Base-by-base conservation (phyloP, 2,329 filamentous ascomycete genomes). In the Teratosphaeria epicoccoides region DNA sequence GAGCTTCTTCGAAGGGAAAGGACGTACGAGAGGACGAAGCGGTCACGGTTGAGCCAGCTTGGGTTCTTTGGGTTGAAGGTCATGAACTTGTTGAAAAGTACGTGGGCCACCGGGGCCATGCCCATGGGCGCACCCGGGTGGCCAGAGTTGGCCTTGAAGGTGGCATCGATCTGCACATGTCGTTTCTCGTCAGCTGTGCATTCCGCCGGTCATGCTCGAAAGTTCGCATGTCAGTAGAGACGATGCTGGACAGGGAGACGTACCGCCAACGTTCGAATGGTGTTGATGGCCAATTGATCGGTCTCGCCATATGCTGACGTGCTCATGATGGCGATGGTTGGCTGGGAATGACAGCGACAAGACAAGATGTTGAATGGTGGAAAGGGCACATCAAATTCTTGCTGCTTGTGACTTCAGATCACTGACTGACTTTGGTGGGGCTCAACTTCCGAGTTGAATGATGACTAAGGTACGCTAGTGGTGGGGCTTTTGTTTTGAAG, bases 21-120 rank as follows among this genome's bases (percentile, higher is more conserved):
- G 22, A 54, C 90, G 81, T 82, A 96, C 90, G 93, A 98, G 71
- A 98, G 89, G 57, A 98, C 89, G 70, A 98, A 98, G 73, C 93
- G 87, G 76, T 98, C 93, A 69, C 93, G 85, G 83, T 97, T 97
- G 66, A 93, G 68, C 90, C 90, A 98, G 60, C 88, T 80, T 65
- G 93, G 88, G 82, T 95, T 96, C 85, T 96, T 94, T 67, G 93
- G 93, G 85, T 97, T 98, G 82, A 96, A 98, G 72, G 77, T 94
- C 88, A 98, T 88, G 81, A 96, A 94, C 75, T 93, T 94, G 83
- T 95, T 95, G 79, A 88, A 98, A 60, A 98, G 83, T 67, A 97
- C 88, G 80, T 97, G 93, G 73, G 93, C 85, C 68, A 90, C 83
- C 57, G 93, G 91, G 68, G 93, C 93, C 88, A 97, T 80, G 70